Evolutionary conservation across 2,329 filamentous ascomycete genomes (phyloP), one percentile per base, ranked within the genome.

Genomic region (Aureobasidium namibiae): DNA sequence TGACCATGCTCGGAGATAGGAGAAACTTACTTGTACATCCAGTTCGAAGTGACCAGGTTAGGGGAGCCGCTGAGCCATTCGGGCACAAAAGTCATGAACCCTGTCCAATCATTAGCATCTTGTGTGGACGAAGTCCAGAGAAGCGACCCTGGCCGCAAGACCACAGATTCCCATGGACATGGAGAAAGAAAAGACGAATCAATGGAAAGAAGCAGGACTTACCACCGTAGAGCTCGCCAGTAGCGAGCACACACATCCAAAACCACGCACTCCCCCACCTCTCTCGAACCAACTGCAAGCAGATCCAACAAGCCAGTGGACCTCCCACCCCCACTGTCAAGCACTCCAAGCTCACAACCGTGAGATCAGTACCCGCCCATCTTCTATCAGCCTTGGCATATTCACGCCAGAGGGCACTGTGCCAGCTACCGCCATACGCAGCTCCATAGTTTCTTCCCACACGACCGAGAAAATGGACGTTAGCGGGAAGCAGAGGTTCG

Each of bases 51-150:
- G 62, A 82, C 79, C 59, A 87, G 71, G 65, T 82, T 81, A 16
- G 78, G 73, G 48, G 74, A 81, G 0, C 81, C 83, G 2, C 76
- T 81, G 64, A 87, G 68, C 83, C 83, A 86, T 68, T 87, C 83
- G 34, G 83, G 83, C 41, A 78, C 80, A 69, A 86, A 86, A 0
- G 83, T 86, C 82, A 86, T 85, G 68, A 80, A 85, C 26, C 78
- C 74, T 76, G 63, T 36, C 11, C n/a, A n/a, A 36, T 36, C 14
- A 16, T 36, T 13, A 16, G 34, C 34, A 36, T 36, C 34, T 13
- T 13, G 7, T 11, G 7, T 10, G 5, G 24, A 26, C n/a, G 18
- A 23, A 42, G 50, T 31, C 24, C 14, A 2, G 2, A 14, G 3
- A 7, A 21, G 23, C 38, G 5, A 39, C 50, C 50, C 50, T 42